Evolutionary conservation across 805 yeast genomes (phyloP).

Genomic region (Candida suzukii): DNA sequence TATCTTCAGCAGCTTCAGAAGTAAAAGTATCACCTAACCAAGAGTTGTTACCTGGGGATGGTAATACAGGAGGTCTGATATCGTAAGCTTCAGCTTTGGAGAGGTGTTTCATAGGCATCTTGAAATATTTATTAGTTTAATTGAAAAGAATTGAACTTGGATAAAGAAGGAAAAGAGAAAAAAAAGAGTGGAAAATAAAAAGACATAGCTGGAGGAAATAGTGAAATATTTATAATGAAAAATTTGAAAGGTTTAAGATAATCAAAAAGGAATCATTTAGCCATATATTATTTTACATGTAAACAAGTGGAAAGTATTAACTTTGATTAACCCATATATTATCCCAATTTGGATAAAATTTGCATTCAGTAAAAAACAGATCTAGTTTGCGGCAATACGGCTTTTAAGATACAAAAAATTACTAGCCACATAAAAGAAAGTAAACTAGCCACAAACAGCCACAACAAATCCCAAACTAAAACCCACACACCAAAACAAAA

Average conservation of each 20-base stretch:
- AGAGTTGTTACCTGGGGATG: slow-evolving; percentile 61
- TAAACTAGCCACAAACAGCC: too few relatives aligned
- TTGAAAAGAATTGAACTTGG: not conserved
- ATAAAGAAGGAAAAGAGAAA: not conserved
- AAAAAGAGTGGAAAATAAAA: not conserved
- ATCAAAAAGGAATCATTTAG: too few relatives aligned
- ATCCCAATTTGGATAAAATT: not conserved
- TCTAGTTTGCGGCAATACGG: too few relatives aligned
- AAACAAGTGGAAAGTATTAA: not conserved
- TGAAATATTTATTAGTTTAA: slow-evolving; percentile 7
- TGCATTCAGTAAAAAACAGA: too few relatives aligned
- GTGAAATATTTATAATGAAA: not conserved
- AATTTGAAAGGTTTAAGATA: too few relatives aligned
- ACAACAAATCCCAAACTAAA: too few relatives aligned
- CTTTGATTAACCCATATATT: not conserved
- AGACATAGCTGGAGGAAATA: not conserved
- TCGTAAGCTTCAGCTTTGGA: slow-evolving; percentile 47
- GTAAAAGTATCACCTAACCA: slow-evolving; percentile 62
- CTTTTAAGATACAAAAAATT: too few relatives aligned
- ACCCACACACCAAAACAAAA: too few relatives aligned
- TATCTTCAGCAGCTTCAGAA: slow-evolving; percentile 51
- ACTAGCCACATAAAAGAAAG: too few relatives aligned
- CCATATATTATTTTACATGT: too few relatives aligned
- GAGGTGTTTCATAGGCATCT: slow-evolving; percentile 50
- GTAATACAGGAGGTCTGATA: slow-evolving; percentile 50